phyloP scores from a whole-genome alignment of 1,284 basidiomycete species.

The Xanthoconium separans region DNA sequence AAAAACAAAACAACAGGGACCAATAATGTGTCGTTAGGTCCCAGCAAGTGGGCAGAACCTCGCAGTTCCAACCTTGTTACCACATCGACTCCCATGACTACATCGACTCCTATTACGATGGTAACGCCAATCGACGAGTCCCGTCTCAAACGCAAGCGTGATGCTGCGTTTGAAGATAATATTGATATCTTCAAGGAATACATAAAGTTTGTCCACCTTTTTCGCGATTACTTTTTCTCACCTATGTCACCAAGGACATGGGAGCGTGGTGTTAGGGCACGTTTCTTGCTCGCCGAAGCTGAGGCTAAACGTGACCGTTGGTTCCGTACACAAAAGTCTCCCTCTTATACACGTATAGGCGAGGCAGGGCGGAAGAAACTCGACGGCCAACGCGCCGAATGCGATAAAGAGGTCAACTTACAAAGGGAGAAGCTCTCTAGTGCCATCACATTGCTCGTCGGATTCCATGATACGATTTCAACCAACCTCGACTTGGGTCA shows the following conservation, averaged over 20 bases:
- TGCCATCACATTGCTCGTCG: conserved; percentile 26
- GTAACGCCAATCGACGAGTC: conserved; percentile 21
- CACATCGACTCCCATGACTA: conserved; percentile 7
- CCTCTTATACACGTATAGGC: conserved; percentile 28
- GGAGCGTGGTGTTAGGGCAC: conserved; percentile 33
- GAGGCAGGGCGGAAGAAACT: conserved; percentile 30
- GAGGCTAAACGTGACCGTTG: conserved; percentile 30
- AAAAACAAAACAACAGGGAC: conserved; percentile 23
- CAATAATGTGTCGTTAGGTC: conserved; percentile 21
- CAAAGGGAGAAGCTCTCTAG: conserved; percentile 28
- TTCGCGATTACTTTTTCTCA: neutral
- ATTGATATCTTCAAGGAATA: conserved; percentile 30
- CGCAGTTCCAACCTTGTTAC: conserved; percentile 4
- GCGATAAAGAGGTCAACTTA: conserved; percentile 21
- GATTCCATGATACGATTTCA: conserved; percentile 21
- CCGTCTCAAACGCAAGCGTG: conserved; percentile 27
- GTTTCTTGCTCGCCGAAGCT: conserved; percentile 25
- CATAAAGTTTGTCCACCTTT: conserved; percentile 22
- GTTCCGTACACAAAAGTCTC: conserved; percentile 32
- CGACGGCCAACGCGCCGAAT: conserved; percentile 28
- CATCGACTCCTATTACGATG: conserved; percentile 13
- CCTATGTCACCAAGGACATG: conserved; percentile 19
- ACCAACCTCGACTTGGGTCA: conserved; percentile 30
- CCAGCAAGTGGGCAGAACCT: conserved; percentile 19
- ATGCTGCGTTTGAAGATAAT: conserved; percentile 21